phyloP scores from a whole-genome alignment of 2,329 filamentous ascomycete species.

The Apiospora malaysiana region DNA sequence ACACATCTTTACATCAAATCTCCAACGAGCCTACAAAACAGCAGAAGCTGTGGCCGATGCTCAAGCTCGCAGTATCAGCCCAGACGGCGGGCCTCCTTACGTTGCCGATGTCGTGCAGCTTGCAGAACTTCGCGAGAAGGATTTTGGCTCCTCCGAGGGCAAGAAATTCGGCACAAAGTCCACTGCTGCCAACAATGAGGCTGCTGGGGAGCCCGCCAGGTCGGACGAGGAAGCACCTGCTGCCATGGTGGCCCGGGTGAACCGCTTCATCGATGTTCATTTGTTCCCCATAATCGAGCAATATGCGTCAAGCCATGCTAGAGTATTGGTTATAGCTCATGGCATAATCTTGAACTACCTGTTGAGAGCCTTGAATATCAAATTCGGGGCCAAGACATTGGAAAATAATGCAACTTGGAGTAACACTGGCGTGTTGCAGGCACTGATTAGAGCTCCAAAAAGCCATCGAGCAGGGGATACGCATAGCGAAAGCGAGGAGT shows the following conservation, averaged over 20 bases:
- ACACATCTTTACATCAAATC: conserved; percentile 79
- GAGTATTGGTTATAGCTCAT: conserved; percentile 77
- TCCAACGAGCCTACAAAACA: conserved; percentile 75
- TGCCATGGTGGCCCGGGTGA: conserved; percentile 68
- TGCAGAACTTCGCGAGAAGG: conserved; percentile 69
- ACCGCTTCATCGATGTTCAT: conserved; percentile 69
- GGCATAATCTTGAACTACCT: conserved; percentile 79
- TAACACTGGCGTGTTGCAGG: conserved; percentile 52
- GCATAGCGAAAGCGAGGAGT: neutral
- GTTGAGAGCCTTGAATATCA: conserved; percentile 65
- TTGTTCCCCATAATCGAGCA: conserved; percentile 61
- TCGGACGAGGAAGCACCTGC: conserved; percentile 65
- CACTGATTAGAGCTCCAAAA: conserved; percentile 25
- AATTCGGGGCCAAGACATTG: conserved; percentile 48
- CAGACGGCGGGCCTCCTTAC: neutral
- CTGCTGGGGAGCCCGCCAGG: conserved; percentile 44
- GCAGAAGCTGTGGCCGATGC: conserved; percentile 69
- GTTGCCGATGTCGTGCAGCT: conserved; percentile 46
- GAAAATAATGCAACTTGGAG: conserved; percentile 48
- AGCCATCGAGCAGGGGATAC: neutral
- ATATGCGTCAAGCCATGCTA: no score
- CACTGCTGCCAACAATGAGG: conserved; percentile 32
- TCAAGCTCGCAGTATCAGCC: conserved; percentile 42
- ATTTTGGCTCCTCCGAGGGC: conserved; percentile 76
- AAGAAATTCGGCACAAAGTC: conserved; percentile 54